These are phyloP conservation scores for Colletotrichum musicola DNA, from an alignment of 2,329 filamentous ascomycete species.

Conservation along the genomic window DNA sequence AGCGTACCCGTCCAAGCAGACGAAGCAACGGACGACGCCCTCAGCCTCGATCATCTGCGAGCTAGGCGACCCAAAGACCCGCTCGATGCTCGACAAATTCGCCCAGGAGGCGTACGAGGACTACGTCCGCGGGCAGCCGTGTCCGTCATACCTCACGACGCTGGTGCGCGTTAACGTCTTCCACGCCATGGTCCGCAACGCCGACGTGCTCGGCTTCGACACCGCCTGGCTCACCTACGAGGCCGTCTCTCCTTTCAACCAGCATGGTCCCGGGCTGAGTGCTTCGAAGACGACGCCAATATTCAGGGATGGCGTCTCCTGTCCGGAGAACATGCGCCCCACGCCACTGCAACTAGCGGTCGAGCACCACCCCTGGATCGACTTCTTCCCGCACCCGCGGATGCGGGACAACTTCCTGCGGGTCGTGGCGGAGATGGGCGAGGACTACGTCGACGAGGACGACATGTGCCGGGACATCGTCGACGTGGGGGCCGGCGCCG, in stretches of 20 bases:
- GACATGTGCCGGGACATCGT: slow-evolving; percentile 38
- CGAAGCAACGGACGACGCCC: background rate
- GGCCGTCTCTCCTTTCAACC: slow-evolving; percentile 41
- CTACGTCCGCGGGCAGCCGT: slow-evolving; percentile 10
- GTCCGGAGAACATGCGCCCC: slow-evolving; percentile 43
- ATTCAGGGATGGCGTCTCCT: background rate
- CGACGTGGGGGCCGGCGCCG: slow-evolving; percentile 28
- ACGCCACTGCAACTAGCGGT: slow-evolving; percentile 45
- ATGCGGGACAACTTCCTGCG: slow-evolving; percentile 48
- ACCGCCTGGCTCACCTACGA: slow-evolving; percentile 39
- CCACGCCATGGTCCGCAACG: slow-evolving; percentile 35
- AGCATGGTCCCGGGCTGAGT: slow-evolving; percentile 12
- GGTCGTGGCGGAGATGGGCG: slow-evolving; percentile 18
- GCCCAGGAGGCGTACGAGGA: slow-evolving; percentile 23
- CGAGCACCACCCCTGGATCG: slow-evolving; percentile 49
- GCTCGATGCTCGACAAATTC: slow-evolving; percentile 13
- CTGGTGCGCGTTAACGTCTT: slow-evolving; percentile 40
- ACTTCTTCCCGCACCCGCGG: slow-evolving; percentile 47
- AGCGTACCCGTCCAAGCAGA: background rate
- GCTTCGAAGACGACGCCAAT: background rate
- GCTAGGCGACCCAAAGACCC: background rate
- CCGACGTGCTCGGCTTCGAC: slow-evolving; percentile 31
- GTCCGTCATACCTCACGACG: slow-evolving; percentile 23
- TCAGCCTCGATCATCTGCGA: background rate
- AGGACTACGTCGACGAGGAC: slow-evolving; percentile 35